phyloP scores from a whole-genome alignment of 2,329 filamentous ascomycete species.

The Lojkania enalia region DNA sequence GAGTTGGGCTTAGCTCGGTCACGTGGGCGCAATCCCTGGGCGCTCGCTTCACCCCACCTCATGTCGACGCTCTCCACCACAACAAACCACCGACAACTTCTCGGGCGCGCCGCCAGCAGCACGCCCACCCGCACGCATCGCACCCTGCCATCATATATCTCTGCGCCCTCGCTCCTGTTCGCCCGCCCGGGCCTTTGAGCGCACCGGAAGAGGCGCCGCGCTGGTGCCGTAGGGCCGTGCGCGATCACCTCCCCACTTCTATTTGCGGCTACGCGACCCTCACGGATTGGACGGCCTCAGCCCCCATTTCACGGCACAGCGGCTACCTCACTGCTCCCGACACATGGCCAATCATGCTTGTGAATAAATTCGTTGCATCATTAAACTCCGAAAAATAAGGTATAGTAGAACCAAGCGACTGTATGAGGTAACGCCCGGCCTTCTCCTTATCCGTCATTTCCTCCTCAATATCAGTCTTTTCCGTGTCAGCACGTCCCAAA shows the following conservation, averaged over 20 bases:
- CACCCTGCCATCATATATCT: constrained; percentile 14
- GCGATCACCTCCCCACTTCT: constrained; percentile 39
- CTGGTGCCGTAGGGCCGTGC: constrained; percentile 36
- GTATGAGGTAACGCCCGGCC: constrained; percentile 44
- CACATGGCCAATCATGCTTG: constrained; percentile 38
- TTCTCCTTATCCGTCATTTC: constrained; percentile 27
- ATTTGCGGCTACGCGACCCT: constrained; percentile 46
- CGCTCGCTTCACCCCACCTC: constrained; percentile 31
- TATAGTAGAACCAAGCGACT: constrained; percentile 37
- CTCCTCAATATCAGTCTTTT: constrained; percentile 34
- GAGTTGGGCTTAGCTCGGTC: constrained; percentile 25
- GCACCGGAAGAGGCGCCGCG: constrained; percentile 26
- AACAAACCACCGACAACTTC: constrained; percentile 22
- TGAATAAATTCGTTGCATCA: constrained; percentile 36
- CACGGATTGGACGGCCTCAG: constrained; percentile 46
- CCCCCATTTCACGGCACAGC: constrained; percentile 44
- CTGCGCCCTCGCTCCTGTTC: constrained; percentile 4
- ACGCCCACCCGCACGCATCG: constrained; percentile 6
- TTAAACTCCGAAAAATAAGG: constrained; percentile 31
- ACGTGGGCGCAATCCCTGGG: constrained; percentile 35
- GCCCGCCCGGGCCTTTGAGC: constrained; percentile 12
- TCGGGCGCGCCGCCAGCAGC: constrained; percentile 9
- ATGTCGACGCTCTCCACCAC: constrained; percentile 28
- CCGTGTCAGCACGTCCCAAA: constrained; percentile 34
- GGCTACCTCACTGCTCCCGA: constrained; percentile 38